Percentiles rank a stretch among this genome's conserved stretches.
These are phyloP conservation scores for Davidsoniella eucalypti DNA, from an alignment of 2,329 filamentous ascomycete genomes.

Conservation along the genomic window DNA sequence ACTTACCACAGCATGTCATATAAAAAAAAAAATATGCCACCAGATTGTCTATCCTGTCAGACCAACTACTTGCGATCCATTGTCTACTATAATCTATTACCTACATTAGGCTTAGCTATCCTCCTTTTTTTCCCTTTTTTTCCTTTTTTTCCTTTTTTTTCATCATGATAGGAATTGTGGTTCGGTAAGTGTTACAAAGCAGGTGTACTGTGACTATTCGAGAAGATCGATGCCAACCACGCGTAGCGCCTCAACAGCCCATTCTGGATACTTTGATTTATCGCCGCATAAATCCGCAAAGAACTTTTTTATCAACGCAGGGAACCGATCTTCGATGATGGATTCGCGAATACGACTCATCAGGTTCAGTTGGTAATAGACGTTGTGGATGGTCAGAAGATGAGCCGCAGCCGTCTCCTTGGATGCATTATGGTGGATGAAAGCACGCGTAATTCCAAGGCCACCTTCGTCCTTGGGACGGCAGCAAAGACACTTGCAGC, in stretches of 20 bases:
- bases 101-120: too few relatives aligned
- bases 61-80: too few relatives aligned
- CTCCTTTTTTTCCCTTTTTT: too few relatives aligned
- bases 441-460: slow-evolving; percentile 71
- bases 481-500: slow-evolving; percentile 69
- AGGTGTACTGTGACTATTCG: slow-evolving; percentile 12
- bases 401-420: slow-evolving; percentile 90
- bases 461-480: slow-evolving; percentile 47
- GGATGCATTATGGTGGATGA: slow-evolving; percentile 75
- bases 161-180: too few relatives aligned
- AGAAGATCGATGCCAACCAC: slow-evolving; percentile 67
- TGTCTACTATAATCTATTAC: too few relatives aligned
- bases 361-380: slow-evolving; percentile 75
- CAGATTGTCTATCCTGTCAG: too few relatives aligned
- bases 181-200: background rate
- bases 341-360: slow-evolving; percentile 63
- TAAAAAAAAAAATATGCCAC: too few relatives aligned
- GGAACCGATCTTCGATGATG: slow-evolving; percentile 67
- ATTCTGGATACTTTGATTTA: slow-evolving; percentile 55
- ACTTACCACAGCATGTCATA: too few relatives aligned
- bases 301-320: slow-evolving; percentile 60
- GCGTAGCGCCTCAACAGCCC: slow-evolving; percentile 67
- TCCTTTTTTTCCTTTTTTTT: too few relatives aligned
- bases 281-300: slow-evolving; percentile 53
- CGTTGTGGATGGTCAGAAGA: slow-evolving; percentile 83